phyloP scores from a whole-genome alignment of 306 rosid species.

The Malus sylvestris region DNA sequence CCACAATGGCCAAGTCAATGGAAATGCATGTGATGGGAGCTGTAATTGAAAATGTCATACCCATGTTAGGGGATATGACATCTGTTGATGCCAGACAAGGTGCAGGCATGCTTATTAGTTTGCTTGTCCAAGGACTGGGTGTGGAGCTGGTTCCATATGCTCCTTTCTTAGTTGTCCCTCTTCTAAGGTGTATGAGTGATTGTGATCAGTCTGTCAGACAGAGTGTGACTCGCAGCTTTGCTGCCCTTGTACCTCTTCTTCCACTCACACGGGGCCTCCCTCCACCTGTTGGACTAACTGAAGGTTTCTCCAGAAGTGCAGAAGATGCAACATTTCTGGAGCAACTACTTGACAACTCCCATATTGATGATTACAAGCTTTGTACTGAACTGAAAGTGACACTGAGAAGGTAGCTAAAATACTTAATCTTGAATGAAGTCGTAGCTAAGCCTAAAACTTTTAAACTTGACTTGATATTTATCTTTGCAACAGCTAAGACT shows the following conservation, averaged over 20 bases:
- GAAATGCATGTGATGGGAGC: slow-evolving; percentile 75
- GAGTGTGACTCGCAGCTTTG: slow-evolving; percentile 98
- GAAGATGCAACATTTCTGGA: slow-evolving; percentile 87
- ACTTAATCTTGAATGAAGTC: neutral
- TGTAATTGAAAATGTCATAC: slow-evolving; percentile 71
- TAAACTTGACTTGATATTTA: neutral
- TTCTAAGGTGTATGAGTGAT: slow-evolving; percentile 92
- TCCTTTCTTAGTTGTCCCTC: slow-evolving; percentile 93
- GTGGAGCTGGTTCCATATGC: slow-evolving; percentile 83
- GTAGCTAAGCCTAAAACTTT: neutral
- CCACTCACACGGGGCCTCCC: slow-evolving; percentile 97
- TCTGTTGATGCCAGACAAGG: slow-evolving; percentile 93
- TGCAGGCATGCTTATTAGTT: slow-evolving; percentile 88
- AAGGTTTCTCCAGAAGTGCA: slow-evolving; percentile 49
- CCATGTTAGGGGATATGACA: slow-evolving; percentile 78
- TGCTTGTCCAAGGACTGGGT: slow-evolving; percentile 94
- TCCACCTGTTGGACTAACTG: slow-evolving; percentile 68
- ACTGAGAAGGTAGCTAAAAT: slow-evolving; percentile 63
- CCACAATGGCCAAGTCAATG: slow-evolving; percentile 94
- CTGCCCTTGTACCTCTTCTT: slow-evolving; percentile 97
- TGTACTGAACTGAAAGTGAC: slow-evolving; percentile 71
- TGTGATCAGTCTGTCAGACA: slow-evolving; percentile 91
- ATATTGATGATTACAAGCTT: slow-evolving; percentile 82
- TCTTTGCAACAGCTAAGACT: neutral
- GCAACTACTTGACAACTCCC: slow-evolving; percentile 94